These are phyloP conservation scores for Diospyros kaki DNA, from an alignment of 148 eudicot species.

Conservation along the genomic window DNA sequence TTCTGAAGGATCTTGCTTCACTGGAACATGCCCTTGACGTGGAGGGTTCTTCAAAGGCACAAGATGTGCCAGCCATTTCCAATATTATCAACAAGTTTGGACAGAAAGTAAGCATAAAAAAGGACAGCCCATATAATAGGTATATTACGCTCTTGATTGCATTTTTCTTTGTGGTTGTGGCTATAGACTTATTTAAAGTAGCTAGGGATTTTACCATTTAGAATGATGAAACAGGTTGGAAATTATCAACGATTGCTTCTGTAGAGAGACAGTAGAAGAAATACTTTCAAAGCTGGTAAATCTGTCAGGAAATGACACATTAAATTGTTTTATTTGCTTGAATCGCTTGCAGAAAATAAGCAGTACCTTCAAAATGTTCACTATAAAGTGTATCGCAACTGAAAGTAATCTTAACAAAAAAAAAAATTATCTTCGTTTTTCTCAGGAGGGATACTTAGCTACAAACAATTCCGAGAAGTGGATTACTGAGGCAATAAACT, in stretches of 20 bases:
- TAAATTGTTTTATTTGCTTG: not conserved
- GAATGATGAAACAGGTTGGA: not conserved
- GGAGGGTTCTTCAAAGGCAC: too few relatives aligned
- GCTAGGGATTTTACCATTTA: too few relatives aligned
- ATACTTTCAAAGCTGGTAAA: not conserved
- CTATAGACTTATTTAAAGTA: too few relatives aligned
- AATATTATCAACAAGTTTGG: too few relatives aligned
- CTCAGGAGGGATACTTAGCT: slow-evolving; percentile 13
- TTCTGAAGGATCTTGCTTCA: too few relatives aligned
- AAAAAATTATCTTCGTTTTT: not conserved
- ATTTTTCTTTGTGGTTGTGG: too few relatives aligned
- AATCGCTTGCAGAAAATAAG: not conserved
- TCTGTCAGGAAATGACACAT: not conserved
- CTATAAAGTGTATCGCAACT: not conserved
- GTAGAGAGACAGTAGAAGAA: too few relatives aligned
- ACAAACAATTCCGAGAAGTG: slow-evolving; percentile 13
- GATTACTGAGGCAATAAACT: slow-evolving; percentile 15
- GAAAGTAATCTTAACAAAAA: not conserved
- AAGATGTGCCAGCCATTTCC: too few relatives aligned
- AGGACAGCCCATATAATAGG: too few relatives aligned
- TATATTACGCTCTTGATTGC: too few relatives aligned
- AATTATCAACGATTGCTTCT: not conserved
- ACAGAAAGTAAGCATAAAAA: too few relatives aligned
- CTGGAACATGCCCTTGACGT: too few relatives aligned
- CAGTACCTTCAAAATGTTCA: not conserved